A percentile compares a stretch with the other conserved stretches of the same genome.
phyloP scores from a whole-genome alignment of 116 monocot species.

The Trichopus zeylanicus region DNA sequence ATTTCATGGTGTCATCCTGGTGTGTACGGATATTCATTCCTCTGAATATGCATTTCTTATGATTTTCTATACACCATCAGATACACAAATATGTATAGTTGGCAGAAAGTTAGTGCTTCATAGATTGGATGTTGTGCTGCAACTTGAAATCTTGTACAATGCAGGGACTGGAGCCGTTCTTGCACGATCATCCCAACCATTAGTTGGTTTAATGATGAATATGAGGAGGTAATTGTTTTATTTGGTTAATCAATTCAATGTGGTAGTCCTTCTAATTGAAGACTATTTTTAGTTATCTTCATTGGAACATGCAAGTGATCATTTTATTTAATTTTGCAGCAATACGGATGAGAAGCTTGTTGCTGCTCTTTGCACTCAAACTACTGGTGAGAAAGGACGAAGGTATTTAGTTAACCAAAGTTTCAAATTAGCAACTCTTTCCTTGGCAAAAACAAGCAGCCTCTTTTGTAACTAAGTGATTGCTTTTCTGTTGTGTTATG shows the following conservation, averaged over 20 bases:
- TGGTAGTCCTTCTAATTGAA: background rate
- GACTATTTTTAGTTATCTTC: too few species aligned
- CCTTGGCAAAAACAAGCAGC: background rate
- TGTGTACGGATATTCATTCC: slow-evolving; percentile 16
- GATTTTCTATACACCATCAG: background rate
- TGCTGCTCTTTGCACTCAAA: slow-evolving; percentile 70
- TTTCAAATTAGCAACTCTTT: too few species aligned
- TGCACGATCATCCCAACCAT: slow-evolving; percentile 94
- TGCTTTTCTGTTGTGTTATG: too few species aligned
- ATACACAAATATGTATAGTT: background rate
- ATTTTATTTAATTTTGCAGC: too few species aligned
- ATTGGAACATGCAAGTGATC: too few species aligned
- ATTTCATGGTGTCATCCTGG: slow-evolving; percentile 93
- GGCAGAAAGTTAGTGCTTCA: background rate
- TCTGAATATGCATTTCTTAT: background rate
- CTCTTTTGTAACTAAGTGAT: too few species aligned
- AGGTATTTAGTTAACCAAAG: too few species aligned
- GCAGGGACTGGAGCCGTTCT: slow-evolving; percentile 85
- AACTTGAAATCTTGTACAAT: background rate
- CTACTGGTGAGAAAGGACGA: slow-evolving; percentile 26
- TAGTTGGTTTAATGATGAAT: slow-evolving; percentile 93
- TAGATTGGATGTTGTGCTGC: background rate
- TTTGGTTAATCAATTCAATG: background rate
- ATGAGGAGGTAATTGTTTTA: slow-evolving; percentile 37
- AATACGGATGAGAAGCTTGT: slow-evolving; percentile 97